These are phyloP conservation scores for Alnus glutinosa DNA, from an alignment of 306 rosid species.

Conservation along the genomic window DNA sequence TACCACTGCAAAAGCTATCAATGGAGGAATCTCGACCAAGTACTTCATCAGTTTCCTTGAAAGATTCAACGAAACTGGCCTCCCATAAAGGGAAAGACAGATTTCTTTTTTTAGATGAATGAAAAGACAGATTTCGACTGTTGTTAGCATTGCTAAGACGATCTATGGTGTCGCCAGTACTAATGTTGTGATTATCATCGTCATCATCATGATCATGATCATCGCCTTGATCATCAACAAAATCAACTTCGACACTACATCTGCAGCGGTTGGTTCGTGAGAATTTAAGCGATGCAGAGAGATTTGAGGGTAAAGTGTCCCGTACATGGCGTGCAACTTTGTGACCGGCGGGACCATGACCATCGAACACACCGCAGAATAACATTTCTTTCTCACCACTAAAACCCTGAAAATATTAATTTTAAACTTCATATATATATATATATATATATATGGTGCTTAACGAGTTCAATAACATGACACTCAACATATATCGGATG, in stretches of 20 bases:
- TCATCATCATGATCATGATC: not conserved
- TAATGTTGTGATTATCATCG: not conserved
- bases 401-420: slow-evolving; percentile 46
- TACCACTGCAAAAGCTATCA: slow-evolving; percentile 84
- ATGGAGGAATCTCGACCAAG: slow-evolving; percentile 55
- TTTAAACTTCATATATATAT: not conserved
- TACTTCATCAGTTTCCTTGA: slow-evolving; percentile 62
- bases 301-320: slow-evolving; percentile 66
- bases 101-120: not conserved
- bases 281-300: slow-evolving; percentile 57
- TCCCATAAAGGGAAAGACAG: slow-evolving; percentile 72
- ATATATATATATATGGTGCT: not conserved
- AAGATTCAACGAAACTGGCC: slow-evolving; percentile 59
- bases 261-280: slow-evolving; percentile 38
- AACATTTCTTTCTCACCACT: slow-evolving; percentile 57
- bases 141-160: not conserved
- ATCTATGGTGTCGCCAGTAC: not conserved
- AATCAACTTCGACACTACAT: slow-evolving; percentile 26
- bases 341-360: slow-evolving; percentile 94
- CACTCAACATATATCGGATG: not conserved
- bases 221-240: slow-evolving; percentile 23
- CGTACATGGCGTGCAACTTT: slow-evolving; percentile 63
- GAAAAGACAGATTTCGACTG: slow-evolving; percentile 35
- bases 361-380: slow-evolving; percentile 94
- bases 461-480: not conserved